A percentile compares a stretch with the other conserved stretches of the same genome.
phyloP scores from a whole-genome alignment of 2,329 filamentous ascomycete genomes.

The Sclerotinia trifoliorum region DNA sequence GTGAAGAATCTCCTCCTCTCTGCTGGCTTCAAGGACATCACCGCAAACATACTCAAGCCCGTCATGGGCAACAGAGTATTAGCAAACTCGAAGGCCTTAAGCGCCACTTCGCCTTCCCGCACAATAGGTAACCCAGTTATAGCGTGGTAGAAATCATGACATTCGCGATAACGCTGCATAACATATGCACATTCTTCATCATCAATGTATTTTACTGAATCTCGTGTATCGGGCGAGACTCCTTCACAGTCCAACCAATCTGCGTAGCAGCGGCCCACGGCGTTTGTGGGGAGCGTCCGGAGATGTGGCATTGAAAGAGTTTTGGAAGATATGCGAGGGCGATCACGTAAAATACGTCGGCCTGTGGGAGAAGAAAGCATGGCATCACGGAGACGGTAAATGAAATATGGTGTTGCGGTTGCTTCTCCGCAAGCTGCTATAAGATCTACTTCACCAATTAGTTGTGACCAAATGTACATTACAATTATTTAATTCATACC shows the following conservation, averaged over 20 bases:
- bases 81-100: slow-evolving; percentile 96
- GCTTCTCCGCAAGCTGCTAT: slow-evolving; percentile 93
- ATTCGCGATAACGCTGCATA: slow-evolving; percentile 96
- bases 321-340: slow-evolving; percentile 80
- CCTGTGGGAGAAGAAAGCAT: slow-evolving; percentile 87
- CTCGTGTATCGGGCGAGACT: slow-evolving; percentile 86
- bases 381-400: slow-evolving; percentile 82
- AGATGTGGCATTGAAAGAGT: slow-evolving; percentile 65
- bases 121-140: slow-evolving; percentile 87
- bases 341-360: slow-evolving; percentile 84
- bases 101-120: slow-evolving; percentile 93
- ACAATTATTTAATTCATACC: slow-evolving; percentile 49
- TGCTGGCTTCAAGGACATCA: slow-evolving; percentile 59
- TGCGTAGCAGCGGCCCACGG: slow-evolving; percentile 79
- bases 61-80: slow-evolving; percentile 97
- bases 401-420: slow-evolving; percentile 92
- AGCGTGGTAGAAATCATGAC: slow-evolving; percentile 97
- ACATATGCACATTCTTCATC: slow-evolving; percentile 96
- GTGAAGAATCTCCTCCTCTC: slow-evolving; percentile 67
- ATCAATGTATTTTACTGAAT: slow-evolving; percentile 83
- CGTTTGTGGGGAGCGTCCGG: slow-evolving; percentile 67
- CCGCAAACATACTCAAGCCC: slow-evolving; percentile 75
- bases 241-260: slow-evolving; percentile 92
- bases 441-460: slow-evolving; percentile 61
- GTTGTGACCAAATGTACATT: neutral